A percentile compares a stretch with the other conserved stretches of the same genome.
phyloP scores from a whole-genome alignment of 345 rosid species.

The Populus ilicifolia region DNA sequence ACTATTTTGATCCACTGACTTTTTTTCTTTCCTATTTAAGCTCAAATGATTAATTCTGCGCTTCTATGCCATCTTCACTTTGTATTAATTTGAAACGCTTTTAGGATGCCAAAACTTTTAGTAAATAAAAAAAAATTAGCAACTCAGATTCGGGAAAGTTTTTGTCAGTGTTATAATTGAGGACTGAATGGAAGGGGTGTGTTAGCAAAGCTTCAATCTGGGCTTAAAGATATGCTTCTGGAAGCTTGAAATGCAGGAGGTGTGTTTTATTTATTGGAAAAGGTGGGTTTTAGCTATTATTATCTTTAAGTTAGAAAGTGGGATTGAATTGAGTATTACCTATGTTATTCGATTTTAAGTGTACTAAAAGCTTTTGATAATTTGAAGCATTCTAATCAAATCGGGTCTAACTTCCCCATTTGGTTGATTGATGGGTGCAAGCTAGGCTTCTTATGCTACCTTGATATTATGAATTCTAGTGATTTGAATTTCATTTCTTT shows the following conservation, averaged over 20 bases:
- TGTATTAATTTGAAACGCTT: too few relatives aligned
- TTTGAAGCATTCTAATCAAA: background rate
- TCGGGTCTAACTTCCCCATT: background rate
- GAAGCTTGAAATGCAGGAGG: background rate
- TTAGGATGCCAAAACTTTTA: too few relatives aligned
- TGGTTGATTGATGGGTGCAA: background rate
- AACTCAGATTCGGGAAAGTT: background rate
- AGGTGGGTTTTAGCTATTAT: background rate
- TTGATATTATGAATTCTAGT: background rate
- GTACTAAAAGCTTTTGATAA: constrained; percentile 4
- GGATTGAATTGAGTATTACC: background rate
- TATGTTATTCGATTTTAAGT: background rate
- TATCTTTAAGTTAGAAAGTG: background rate
- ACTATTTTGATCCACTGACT: too few relatives aligned
- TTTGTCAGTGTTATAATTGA: background rate
- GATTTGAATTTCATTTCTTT: background rate
- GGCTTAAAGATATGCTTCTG: background rate
- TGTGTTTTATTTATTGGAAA: background rate
- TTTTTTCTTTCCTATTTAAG: too few relatives aligned
- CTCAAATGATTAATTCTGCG: too few relatives aligned
- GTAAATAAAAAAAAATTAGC: too few relatives aligned
- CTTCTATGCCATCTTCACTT: too few relatives aligned
- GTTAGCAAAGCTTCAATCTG: background rate
- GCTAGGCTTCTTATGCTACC: background rate
- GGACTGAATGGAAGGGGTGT: background rate